Base-by-base conservation (phyloP, 2,329 filamentous ascomycete genomes). In the Xylaria sp. region DNA sequence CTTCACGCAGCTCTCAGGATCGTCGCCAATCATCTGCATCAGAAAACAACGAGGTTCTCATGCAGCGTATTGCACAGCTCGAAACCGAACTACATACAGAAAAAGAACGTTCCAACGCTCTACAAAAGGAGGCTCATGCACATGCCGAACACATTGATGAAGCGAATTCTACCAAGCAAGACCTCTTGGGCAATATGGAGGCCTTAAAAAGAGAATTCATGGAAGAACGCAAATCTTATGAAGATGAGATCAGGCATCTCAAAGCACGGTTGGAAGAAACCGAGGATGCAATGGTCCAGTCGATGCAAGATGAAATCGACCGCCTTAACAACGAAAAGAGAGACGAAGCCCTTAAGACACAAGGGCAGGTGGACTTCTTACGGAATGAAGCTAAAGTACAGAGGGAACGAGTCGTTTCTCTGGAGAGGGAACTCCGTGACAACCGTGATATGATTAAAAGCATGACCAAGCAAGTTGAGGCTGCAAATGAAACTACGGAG, bases 101-200 rank as follows among this genome's bases (percentile, higher is more conserved):
- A 78, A 92, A 88, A 75, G 91, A 94, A 68, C 87, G 86, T 0
- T 86, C 89, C 0, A 85, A 88, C 12, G 84, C 83, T 4, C 81
- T 96, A 12, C 91, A 95, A 73, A 91, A 90, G 74, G 92, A 97
- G 70, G 86, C 92, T 2, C 85, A 87, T 63, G 82, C 84, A 2
- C 86, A 86, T 61, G 84, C 79, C 72, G 88, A 84, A 76, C 91
- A 90, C 75, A 88, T 97, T 70, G 90, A 96, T 72, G 95, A 98
- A 79, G 93, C 89, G 6, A 93, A 96, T 74, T 94, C 93, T 2
- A 98, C 92, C 0, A 99, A 99, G 80, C 92, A 92, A 75, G 96
- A 98, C 79, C 88, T 99, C 10, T 90, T 99, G 81, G 91, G 93
- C 73, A 99, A 99, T 77, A 93, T 99, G 83, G 94, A 98, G 77